Evolutionary conservation across 1,284 basidiomycete species (phyloP).

Genomic region (Mycosarcoma maydis): DNA sequence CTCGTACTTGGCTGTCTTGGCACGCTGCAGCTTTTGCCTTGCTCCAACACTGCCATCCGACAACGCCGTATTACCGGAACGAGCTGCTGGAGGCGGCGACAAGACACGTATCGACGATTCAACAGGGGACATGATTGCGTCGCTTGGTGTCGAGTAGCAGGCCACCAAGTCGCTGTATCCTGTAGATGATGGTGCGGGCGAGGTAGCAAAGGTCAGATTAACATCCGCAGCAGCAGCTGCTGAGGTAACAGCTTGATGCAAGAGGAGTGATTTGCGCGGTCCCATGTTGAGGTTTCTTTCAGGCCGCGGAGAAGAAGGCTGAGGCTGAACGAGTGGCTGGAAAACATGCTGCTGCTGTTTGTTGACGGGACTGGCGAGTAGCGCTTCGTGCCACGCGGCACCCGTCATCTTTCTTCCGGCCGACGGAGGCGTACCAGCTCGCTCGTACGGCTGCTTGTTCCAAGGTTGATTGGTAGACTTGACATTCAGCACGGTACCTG

Average conservation of each 20-base stretch:
- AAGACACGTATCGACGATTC: constrained; percentile 5
- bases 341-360: constrained; percentile 2
- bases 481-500: constrained; percentile 24
- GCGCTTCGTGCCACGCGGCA: constrained; percentile 23
- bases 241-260: constrained; percentile 17
- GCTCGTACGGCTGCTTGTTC: neutral
- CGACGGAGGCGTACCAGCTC: neutral
- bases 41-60: neutral
- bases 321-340: neutral
- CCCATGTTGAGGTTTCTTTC: neutral
- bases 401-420: constrained; percentile 13
- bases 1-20: constrained; percentile 18
- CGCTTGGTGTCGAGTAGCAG: constrained; percentile 36
- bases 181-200: constrained; percentile 15
- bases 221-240: neutral
- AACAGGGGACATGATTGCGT: constrained; percentile 1
- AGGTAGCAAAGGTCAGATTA: neutral
- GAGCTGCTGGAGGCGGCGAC: neutral
- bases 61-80: neutral
- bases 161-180: constrained; percentile 39
- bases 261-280: constrained; percentile 12
- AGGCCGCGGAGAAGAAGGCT: neutral
- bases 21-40: constrained; percentile 28
- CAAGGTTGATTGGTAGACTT: constrained; percentile 26
- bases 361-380: constrained; percentile 29